Percentiles rank a stretch among this genome's conserved stretches.
Evolutionary conservation across 805 yeast species (phyloP).

Genomic region (Scheffersomyces coipomensis): DNA sequence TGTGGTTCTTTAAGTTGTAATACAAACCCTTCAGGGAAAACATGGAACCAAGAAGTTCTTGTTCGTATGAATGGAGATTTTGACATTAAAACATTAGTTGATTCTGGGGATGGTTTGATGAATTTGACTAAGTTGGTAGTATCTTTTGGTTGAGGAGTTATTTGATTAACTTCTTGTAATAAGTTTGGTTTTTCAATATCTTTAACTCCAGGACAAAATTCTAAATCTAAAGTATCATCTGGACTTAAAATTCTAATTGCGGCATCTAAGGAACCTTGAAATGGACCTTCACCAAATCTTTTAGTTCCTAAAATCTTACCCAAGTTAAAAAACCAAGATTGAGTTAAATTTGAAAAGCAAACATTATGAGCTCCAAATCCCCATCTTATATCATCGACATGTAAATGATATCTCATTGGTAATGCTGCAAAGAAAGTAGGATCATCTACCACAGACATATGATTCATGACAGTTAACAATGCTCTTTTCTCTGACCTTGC

Average conservation of each 20-base stretch:
- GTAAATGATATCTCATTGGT: constrained; percentile 65
- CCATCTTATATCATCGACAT: constrained; percentile 79
- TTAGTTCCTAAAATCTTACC: constrained; percentile 88
- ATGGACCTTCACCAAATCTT: constrained; percentile 90
- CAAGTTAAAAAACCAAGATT: constrained; percentile 68
- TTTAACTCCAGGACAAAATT: constrained; percentile 32
- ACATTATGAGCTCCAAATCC: constrained; percentile 91
- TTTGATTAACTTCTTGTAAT: constrained; percentile 38
- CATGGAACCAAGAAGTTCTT: constrained; percentile 86
- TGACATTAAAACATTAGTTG: constrained; percentile 30
- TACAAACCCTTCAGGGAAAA: constrained; percentile 94
- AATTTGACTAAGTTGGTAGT: constrained; percentile 16
- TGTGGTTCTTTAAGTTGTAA: constrained; percentile 80
- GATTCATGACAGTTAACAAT: constrained; percentile 85
- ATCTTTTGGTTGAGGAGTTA: not conserved
- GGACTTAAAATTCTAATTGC: constrained; percentile 77
- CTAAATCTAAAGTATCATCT: constrained; percentile 60
- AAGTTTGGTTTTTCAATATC: constrained; percentile 28
- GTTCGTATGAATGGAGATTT: constrained; percentile 55
- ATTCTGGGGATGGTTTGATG: constrained; percentile 26
- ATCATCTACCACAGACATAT: constrained; percentile 89
- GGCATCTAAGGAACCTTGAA: constrained; percentile 87
- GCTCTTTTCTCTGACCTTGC: constrained; percentile 71
- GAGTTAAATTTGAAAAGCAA: constrained; percentile 62
- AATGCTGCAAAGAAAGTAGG: constrained; percentile 87